Conservation (phyloP, 2,329 filamentous ascomycete species). For the Phyllosticta capitalensis region DNA sequence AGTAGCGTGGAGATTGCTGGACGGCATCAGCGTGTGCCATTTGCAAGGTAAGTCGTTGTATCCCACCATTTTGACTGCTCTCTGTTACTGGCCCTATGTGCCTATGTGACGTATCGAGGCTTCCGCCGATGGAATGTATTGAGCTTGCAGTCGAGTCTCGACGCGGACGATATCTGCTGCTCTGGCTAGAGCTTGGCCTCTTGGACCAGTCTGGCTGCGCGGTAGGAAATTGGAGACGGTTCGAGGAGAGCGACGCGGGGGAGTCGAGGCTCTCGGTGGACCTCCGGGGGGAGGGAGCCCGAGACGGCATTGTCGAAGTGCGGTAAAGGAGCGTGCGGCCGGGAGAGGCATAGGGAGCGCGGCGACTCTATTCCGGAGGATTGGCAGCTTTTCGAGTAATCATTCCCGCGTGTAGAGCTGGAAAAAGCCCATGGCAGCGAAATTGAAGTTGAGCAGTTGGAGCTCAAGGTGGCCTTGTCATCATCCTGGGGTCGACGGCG, state of each 20-base stretch:
- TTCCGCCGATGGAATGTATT: conserved; percentile 76
- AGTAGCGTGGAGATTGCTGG: conserved; percentile 87
- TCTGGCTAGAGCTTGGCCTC: conserved; percentile 36
- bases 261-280: conserved; percentile 43
- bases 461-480: conserved; percentile 6
- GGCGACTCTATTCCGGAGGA: not conserved
- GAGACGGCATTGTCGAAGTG: conserved; percentile 28
- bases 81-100: conserved; percentile 55
- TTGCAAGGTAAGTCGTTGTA: not conserved
- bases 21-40: conserved; percentile 1
- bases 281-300: conserved; percentile 34
- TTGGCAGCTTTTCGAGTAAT: conserved; percentile 3
- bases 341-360: conserved; percentile 15
- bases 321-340: conserved; percentile 8
- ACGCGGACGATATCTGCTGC: conserved; percentile 44
- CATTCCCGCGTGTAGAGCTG: conserved; percentile 2
- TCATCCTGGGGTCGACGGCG: not conserved
- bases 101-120: conserved; percentile 57
- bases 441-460: not conserved
- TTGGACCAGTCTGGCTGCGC: conserved; percentile 45
- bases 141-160: conserved; percentile 82
- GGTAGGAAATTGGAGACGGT: conserved; percentile 43
- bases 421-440: not conserved
- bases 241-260: conserved; percentile 31
- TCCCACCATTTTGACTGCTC: conserved; percentile 69